A percentile compares a stretch with the other conserved stretches of the same genome.
These are phyloP conservation scores for Pseudonitzschia delicatissima DNA, from an alignment of 108 stramenopile genomes.

Conservation along the genomic window DNA sequence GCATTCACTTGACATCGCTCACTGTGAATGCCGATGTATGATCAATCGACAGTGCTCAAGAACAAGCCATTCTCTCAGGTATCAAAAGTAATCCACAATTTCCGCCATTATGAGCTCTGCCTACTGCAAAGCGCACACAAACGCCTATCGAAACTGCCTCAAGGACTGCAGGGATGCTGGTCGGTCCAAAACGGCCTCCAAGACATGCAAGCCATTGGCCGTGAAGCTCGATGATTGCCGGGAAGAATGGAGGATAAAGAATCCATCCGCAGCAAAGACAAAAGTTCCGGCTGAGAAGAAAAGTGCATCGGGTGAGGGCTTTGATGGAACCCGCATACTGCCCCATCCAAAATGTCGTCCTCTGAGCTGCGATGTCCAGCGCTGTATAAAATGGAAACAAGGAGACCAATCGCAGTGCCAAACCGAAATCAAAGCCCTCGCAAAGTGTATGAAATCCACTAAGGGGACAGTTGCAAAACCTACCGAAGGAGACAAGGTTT, in stretches of 20 bases:
- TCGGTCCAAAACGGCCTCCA: constrained; percentile 3
- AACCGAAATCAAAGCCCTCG: constrained; percentile 15
- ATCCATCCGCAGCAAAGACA: neutral
- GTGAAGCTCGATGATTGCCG: constrained; percentile 24
- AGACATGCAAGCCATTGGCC: constrained; percentile 23
- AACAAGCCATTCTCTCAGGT: no score
- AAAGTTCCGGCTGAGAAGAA: neutral
- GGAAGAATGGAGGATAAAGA: constrained; percentile 29
- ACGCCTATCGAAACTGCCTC: constrained; percentile 24
- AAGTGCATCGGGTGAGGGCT: neutral
- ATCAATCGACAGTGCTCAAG: no score
- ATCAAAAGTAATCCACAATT: no score
- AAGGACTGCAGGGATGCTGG: constrained; percentile 21
- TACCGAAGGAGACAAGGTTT: constrained; percentile 35
- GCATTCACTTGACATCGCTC: no score
- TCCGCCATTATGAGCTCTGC: neutral
- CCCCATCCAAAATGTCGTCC: constrained; percentile 32
- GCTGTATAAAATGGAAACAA: constrained; percentile 32
- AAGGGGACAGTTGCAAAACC: constrained; percentile 23
- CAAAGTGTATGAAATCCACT: constrained; percentile 17
- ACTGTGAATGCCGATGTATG: no score
- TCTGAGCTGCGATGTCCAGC: constrained; percentile 23
- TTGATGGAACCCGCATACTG: constrained; percentile 32
- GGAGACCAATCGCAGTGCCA: constrained; percentile 29
- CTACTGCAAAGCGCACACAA: constrained; percentile 23